phyloP scores from a whole-genome alignment of 805 yeast species.

The Wickerhamomyces strasburgensis region DNA sequence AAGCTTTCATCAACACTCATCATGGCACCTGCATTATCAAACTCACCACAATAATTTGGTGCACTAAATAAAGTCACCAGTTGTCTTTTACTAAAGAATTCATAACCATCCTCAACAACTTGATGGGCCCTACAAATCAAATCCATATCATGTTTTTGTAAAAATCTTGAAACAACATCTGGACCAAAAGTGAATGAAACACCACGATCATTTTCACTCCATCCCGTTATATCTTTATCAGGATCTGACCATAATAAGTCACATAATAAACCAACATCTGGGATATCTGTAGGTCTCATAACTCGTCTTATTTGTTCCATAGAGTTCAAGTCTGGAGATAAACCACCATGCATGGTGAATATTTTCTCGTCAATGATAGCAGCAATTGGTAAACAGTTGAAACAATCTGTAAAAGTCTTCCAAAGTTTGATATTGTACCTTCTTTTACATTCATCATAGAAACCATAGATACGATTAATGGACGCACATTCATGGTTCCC shows the following conservation, averaged over 20 bases:
- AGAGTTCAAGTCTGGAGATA: constrained; percentile 93
- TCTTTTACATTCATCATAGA: constrained; percentile 97
- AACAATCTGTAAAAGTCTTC: constrained; percentile 98
- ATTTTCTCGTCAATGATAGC: constrained; percentile 97
- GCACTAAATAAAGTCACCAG: constrained; percentile 93
- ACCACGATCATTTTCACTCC: constrained; percentile 99
- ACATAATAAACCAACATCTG: constrained; percentile 94
- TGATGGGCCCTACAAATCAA: constrained; percentile 98
- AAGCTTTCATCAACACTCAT: constrained; percentile 97
- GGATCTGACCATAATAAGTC: constrained; percentile 98
- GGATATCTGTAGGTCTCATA: constrained; percentile 99
- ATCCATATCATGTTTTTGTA: constrained; percentile 97
- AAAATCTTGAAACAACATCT: constrained; percentile 91
- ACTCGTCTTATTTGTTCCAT: constrained; percentile 99
- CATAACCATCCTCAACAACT: constrained; percentile 98
- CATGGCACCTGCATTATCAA: constrained; percentile 99
- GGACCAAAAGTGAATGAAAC: constrained; percentile 99
- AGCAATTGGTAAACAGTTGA: constrained; percentile 97
- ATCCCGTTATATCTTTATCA: constrained; percentile 95
- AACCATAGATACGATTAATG: constrained; percentile 95
- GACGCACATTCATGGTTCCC: constrained; percentile 99
- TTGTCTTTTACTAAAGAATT: constrained; percentile 93
- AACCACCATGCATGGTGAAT: constrained; percentile 98
- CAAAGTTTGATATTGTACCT: constrained; percentile 96
- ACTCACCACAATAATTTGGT: constrained; percentile 98